Evolutionary conservation across 345 rosid genomes (phyloP).

Genomic region (Eucalyptus dawsonii): DNA sequence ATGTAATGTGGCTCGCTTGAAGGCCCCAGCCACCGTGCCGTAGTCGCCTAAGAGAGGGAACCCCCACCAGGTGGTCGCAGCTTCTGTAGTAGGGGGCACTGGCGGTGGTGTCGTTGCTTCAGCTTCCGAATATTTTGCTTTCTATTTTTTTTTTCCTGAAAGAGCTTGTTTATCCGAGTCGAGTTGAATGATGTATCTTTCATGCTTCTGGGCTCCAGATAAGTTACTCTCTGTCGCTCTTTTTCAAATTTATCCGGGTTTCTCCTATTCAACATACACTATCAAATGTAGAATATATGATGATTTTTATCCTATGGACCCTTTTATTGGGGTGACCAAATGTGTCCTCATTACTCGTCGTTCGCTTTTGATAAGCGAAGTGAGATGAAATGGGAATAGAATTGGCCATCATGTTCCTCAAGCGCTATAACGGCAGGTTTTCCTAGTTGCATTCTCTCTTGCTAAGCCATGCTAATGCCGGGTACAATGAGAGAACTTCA

Average conservation of each 20-base stretch:
- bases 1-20: neutral
- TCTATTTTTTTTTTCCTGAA: rapidly evolving
- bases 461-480: neutral
- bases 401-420: neutral
- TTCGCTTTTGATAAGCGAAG: neutral
- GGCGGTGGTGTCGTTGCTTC: neutral
- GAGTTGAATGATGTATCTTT: neutral
- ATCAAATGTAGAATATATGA: neutral
- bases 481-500: neutral
- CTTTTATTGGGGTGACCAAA: neutral
- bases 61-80: neutral
- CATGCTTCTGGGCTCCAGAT: neutral
- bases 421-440: neutral
- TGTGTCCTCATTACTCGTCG: neutral
- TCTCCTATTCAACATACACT: neutral
- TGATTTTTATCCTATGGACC: neutral
- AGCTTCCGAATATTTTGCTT: neutral
- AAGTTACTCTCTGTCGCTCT: neutral
- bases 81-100: neutral
- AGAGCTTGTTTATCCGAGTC: neutral
- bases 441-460: neutral
- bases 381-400: neutral
- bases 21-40: no score
- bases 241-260: neutral
- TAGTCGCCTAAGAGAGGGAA: neutral